Conservation (phyloP, 2,329 filamentous ascomycete species). For the Colletotrichum brevisporum region DNA sequence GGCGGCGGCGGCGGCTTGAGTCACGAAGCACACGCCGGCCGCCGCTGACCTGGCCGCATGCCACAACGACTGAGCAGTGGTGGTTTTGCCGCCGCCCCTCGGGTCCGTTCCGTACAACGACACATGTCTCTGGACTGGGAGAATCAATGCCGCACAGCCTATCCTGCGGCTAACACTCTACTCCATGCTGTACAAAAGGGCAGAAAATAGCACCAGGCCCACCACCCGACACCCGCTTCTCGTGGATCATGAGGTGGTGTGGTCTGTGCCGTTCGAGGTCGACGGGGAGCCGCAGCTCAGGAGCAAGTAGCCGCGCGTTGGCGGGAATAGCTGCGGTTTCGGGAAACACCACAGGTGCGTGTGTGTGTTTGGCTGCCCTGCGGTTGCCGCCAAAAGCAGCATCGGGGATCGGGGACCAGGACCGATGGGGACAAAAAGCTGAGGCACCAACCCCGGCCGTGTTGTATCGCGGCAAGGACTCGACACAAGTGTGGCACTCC, state of each 20-base stretch:
- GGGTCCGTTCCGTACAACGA: constrained; percentile 22
- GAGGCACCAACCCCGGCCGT: constrained; percentile 3
- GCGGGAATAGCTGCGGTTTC: constrained; percentile 26
- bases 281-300: constrained; percentile 32
- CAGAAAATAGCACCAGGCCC: constrained; percentile 33
- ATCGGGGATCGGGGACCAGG: constrained; percentile 9
- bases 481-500: constrained; percentile 20
- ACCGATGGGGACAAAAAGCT: constrained; percentile 2
- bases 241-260: constrained; percentile 12
- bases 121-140: constrained; percentile 14
- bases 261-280: constrained; percentile 24
- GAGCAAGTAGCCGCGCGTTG: constrained; percentile 24
- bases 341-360: constrained; percentile 1
- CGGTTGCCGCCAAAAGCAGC: constrained; percentile 3
- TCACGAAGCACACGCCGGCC: constrained; percentile 20
- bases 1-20: constrained; percentile 1
- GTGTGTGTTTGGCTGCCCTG: not conserved
- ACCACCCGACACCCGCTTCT: constrained; percentile 16
- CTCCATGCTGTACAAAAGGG: constrained; percentile 17
- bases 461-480: constrained; percentile 23
- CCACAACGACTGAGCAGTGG: not conserved
- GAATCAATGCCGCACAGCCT: not conserved
- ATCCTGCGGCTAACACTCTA: constrained; percentile 20
- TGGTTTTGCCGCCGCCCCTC: constrained; percentile 13
- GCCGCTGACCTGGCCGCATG: not conserved